Evolutionary conservation across 768 basidiomycete genomes (phyloP), one percentile per base, ranked within the genome.

Genomic region (Strobilomyces dryophilus): DNA sequence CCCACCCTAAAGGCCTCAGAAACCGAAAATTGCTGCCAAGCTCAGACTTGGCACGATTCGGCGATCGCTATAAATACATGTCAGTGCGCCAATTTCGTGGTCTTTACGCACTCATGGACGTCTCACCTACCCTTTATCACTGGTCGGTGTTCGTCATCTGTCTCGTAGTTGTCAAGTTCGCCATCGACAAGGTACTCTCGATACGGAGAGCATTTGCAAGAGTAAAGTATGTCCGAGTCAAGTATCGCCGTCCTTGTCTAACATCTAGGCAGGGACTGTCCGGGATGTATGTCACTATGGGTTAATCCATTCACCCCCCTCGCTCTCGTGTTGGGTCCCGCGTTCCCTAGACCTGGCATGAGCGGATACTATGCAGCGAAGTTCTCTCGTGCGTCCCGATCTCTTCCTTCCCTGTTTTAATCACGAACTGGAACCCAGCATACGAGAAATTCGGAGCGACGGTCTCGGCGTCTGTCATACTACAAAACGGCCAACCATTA

Each of bases 371-470:
- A 68, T 29, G 69, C 55, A n/a, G 72, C 51, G 8, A 64, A 68
- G 45, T 75, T 78, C 43, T 65, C 66, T 2, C 24, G 77, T 78
- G 51, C 11, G 74, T 64, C 10, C 18, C 39, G 17, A 7, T 35
- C 24, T 8, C 14, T 1, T 18, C 31, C 2, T n/a, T n/a, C 17
- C 18, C 0, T 24, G 15, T 17, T 6, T 36, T 17, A 7, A 11
- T n/a, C 3, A 20, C 4, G 4, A 15, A 15, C 7, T 2, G 2
- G 34, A 17, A 36, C 37, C 20, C 29, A 79, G 77, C 64, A n/a
- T 76, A 75, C 58, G 57, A 59, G 36, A 62, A 71, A 46, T 69
- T 72, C 35, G 70, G 77, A 24, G 71, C 68, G 49, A 79, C 77
- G 0, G 65, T 62, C 18, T 57, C 76, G n/a, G 68, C 70, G 10